phyloP scores from a whole-genome alignment of 176 grass and related monocot genomes.

The Saccharum officinarum region DNA sequence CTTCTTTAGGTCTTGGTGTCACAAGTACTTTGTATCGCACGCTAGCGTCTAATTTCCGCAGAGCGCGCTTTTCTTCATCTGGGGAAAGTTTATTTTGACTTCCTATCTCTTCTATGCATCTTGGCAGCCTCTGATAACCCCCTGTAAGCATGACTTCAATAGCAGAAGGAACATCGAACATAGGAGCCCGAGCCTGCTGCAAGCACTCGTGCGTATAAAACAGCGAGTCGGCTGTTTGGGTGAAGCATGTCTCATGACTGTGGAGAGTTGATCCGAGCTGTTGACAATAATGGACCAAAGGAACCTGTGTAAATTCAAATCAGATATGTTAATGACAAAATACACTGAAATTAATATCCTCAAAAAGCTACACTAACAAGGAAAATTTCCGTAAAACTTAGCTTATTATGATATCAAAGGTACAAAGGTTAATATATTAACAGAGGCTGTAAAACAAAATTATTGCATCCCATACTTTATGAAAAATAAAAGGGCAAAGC shows the following conservation, averaged over 20 bases:
- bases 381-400: background rate
- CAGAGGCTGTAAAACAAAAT: background rate
- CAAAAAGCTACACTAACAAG: background rate
- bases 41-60: conserved; percentile 75
- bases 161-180: conserved; percentile 97
- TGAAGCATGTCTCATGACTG: conserved; percentile 92
- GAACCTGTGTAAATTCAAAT: conserved; percentile 56
- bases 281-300: conserved; percentile 91
- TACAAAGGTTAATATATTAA: background rate
- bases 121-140: conserved; percentile 73
- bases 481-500: background rate
- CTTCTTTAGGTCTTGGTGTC: conserved; percentile 67
- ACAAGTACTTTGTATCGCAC: conserved; percentile 88
- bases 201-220: conserved; percentile 83
- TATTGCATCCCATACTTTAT: background rate
- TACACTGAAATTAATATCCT: background rate
- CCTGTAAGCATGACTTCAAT: conserved; percentile 88
- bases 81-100: conserved; percentile 64
- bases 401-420: background rate
- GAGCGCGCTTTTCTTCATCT: conserved; percentile 76
- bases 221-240: conserved; percentile 89
- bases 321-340: conserved; percentile 17
- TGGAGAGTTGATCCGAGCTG: conserved; percentile 90
- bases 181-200: conserved; percentile 79
- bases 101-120: conserved; percentile 83